Evolutionary conservation across 768 basidiomycete genomes (phyloP).

Genomic region (Trametopsis cervina): DNA sequence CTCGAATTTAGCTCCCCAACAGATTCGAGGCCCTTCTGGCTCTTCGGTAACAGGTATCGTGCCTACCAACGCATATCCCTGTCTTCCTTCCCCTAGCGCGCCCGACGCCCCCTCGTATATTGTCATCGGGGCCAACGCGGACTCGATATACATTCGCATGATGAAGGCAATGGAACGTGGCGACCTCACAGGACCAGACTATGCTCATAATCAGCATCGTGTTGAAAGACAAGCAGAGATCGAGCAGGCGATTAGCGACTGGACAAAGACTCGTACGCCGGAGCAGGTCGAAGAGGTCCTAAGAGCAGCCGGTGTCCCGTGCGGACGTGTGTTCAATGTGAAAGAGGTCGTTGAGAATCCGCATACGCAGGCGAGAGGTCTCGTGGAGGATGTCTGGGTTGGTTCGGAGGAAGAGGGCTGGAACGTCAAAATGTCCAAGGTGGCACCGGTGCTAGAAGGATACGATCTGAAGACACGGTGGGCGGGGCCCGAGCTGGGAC

Average conservation of each 20-base stretch:
- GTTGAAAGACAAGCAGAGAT: conserved; percentile 42
- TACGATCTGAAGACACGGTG: conserved; percentile 51
- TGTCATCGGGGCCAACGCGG: conserved; percentile 69
- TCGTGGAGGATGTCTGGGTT: conserved; percentile 55
- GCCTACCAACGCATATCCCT: conserved; percentile 70
- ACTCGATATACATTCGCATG: conserved; percentile 59
- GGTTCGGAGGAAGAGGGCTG: conserved; percentile 34
- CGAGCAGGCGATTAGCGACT: conserved; percentile 52
- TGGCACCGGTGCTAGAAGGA: conserved; percentile 57
- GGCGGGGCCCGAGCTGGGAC: conserved; percentile 66
- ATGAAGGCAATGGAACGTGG: conserved; percentile 54
- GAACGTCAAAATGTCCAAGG: conserved; percentile 62
- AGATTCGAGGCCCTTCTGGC: conserved; percentile 68
- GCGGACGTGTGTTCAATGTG: conserved; percentile 56
- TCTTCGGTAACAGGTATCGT: conserved; percentile 73
- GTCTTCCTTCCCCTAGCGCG: conserved; percentile 39
- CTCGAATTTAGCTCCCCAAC: too few relatives aligned
- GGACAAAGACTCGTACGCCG: conserved; percentile 45
- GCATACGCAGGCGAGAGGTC: conserved; percentile 47
- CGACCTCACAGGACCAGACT: conserved; percentile 51
- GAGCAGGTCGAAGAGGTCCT: conserved; percentile 48
- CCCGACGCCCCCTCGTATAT: conserved; percentile 44
- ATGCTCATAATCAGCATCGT: conserved; percentile 36
- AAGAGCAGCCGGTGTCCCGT: conserved; percentile 49
- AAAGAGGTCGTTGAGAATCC: conserved; percentile 55